These are phyloP conservation scores for Holtermannia corniformis DNA, from an alignment of 768 basidiomycete genomes.

Conservation along the genomic window DNA sequence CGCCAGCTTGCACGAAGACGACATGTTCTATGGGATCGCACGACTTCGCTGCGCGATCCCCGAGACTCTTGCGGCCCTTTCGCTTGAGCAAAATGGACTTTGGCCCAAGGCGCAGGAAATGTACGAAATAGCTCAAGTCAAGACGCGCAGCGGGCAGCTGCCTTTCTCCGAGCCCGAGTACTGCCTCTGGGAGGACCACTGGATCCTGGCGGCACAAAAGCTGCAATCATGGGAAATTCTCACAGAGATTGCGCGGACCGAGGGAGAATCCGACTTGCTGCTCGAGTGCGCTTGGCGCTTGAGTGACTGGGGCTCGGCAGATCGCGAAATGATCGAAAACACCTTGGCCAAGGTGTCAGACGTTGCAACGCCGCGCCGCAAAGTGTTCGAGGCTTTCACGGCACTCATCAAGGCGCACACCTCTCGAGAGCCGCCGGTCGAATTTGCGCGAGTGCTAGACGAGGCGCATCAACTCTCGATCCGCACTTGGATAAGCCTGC, in stretches of 20 bases:
- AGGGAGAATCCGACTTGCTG: conserved; percentile 82
- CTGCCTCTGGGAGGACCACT: conserved; percentile 98
- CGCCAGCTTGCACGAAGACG: conserved; percentile 90
- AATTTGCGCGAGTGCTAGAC: conserved; percentile 80
- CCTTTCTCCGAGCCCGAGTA: conserved; percentile 93
- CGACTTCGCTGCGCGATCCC: conserved; percentile 74
- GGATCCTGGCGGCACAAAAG: conserved; percentile 91
- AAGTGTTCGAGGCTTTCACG: conserved; percentile 94
- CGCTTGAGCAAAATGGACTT: conserved; percentile 93
- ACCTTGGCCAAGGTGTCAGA: conserved; percentile 70
- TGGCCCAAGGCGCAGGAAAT: conserved; percentile 84
- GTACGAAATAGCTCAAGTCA: conserved; percentile 83
- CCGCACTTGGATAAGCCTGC: conserved; percentile 89
- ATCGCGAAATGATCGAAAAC: conserved; percentile 62
- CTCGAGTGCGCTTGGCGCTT: conserved; percentile 93
- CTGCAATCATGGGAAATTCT: conserved; percentile 96
- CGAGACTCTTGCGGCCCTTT: conserved; percentile 75
- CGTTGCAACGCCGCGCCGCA: conserved; percentile 83
- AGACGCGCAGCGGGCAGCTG: conserved; percentile 66
- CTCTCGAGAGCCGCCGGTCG: conserved; percentile 61
- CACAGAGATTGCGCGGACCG: conserved; percentile 76
- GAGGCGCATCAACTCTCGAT: conserved; percentile 94
- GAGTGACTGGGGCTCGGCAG: conserved; percentile 69
- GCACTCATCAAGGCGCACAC: conserved; percentile 76
- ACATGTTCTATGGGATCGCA: conserved; percentile 95